Base-by-base conservation (phyloP, 2,329 filamentous ascomycete species). In the Colletotrichum destructivum region DNA sequence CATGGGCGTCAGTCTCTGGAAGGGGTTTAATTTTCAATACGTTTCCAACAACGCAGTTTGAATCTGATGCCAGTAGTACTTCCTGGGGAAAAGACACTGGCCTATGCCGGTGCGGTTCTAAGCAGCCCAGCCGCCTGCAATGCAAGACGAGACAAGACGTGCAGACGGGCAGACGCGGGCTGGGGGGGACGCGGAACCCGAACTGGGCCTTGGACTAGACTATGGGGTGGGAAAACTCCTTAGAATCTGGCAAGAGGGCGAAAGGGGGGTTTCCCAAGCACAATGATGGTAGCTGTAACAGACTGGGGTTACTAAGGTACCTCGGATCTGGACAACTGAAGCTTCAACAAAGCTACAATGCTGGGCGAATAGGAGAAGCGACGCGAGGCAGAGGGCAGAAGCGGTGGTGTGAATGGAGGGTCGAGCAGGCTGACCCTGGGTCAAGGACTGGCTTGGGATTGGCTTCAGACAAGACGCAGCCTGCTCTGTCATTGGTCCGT, bases 261-360 rank as follows among this genome's bases (percentile, higher is more conserved):
- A 69, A 23, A 18, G 40, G 59, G 69, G 69, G 52, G 26, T n/a
- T n/a, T 51, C 52, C 69, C 59, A 47, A 38, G 65, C 52, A 69
- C 46, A 35, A 38, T 47, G 65, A 63, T 69, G 52, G 65, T 59
- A 71, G 65, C 65, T 65, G 65, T 71, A 55, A 69, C 57, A 69
- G 65, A 60, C 52, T 13, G n/a, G 49, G 64, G 46, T 54, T 31
- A 63, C 61, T 42, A 8, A 31, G 21, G 47, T 52, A 54, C 61
- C 46, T 40, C 42, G 46, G 35, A 42, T 38, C 31, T 23, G 47
- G 60, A 62, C 35, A 21, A 47, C 13, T 65, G 40, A 46, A 46
- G 52, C 62, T 56, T 40, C 18, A 66, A 38, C 35, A 38, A 38
- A 46, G 54, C 54, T 60, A 44, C 18, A 18, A 11, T 35, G 55